These are phyloP conservation scores for Otatea glauca DNA, from an alignment of 176 grass and related monocot species.

Conservation along the genomic window DNA sequence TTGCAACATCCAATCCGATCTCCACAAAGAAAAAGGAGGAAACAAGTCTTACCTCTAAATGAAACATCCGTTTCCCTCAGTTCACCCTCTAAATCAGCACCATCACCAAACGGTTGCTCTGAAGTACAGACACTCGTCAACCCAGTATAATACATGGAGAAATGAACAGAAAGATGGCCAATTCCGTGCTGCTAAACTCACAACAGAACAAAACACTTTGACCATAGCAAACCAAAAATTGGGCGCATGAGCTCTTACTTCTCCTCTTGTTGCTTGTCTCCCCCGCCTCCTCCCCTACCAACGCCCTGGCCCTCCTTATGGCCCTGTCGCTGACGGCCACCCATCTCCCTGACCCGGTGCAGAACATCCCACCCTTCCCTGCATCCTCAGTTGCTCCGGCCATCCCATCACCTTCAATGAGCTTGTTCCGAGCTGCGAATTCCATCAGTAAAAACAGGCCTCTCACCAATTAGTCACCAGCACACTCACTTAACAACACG, in stretches of 20 bases:
- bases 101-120: slow-evolving; percentile 40
- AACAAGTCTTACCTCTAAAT: slow-evolving; percentile 44
- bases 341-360: slow-evolving; percentile 41
- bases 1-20: background rate
- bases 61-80: background rate
- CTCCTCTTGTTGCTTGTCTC: slow-evolving; percentile 12
- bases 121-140: slow-evolving; percentile 21
- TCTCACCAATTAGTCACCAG: background rate
- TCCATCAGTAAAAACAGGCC: background rate
- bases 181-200: background rate
- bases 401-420: slow-evolving; percentile 4
- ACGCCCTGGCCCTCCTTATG: slow-evolving; percentile 36
- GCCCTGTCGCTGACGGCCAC: slow-evolving; percentile 32
- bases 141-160: background rate
- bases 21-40: background rate
- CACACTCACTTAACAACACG: background rate
- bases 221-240: background rate
- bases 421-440: slow-evolving; percentile 4
- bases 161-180: background rate
- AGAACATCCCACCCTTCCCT: slow-evolving; percentile 37
- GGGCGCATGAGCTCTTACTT: slow-evolving; percentile 28
- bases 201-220: background rate
- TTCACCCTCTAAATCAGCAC: background rate
- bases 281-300: slow-evolving; percentile 30
- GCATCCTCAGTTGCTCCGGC: background rate